These are phyloP conservation scores for Anthostomella pinea DNA, from an alignment of 2,329 filamentous ascomycete genomes.

Conservation along the genomic window DNA sequence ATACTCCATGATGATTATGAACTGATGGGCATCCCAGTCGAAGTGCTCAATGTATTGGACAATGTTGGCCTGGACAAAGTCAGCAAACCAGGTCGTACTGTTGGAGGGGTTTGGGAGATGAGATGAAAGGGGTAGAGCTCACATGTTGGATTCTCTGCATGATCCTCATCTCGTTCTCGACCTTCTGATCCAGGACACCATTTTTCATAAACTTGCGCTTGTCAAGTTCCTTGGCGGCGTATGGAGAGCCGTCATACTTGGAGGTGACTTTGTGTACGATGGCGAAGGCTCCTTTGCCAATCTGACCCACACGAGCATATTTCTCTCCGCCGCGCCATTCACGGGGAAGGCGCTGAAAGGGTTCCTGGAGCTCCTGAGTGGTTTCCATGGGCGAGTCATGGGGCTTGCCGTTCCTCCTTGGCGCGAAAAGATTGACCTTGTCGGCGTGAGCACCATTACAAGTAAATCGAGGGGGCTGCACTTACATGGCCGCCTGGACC, in stretches of 20 bases:
- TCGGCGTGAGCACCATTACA: conserved; percentile 12
- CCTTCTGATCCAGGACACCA: conserved; percentile 81
- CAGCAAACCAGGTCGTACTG: conserved; percentile 15
- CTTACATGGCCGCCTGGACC: conserved; percentile 48
- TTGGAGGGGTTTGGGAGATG: no score
- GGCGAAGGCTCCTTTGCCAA: conserved; percentile 94
- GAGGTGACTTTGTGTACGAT: conserved; percentile 87
- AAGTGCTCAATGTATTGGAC: conserved; percentile 89
- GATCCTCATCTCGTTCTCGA: conserved; percentile 96
- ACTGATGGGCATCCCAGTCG: conserved; percentile 75
- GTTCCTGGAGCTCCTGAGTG: conserved; percentile 28
- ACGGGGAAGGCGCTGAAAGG: conserved; percentile 42
- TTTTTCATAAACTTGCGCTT: conserved; percentile 94
- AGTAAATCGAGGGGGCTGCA: conserved; percentile 1
- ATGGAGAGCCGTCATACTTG: conserved; percentile 78
- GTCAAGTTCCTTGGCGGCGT: conserved; percentile 91
- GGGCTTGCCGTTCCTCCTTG: conserved; percentile 11
- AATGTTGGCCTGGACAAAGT: conserved; percentile 66
- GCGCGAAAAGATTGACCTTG: conserved; percentile 31
- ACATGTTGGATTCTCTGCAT: conserved; percentile 85
- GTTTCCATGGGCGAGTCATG: conserved; percentile 10
- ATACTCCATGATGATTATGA: conserved; percentile 98
- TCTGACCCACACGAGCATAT: conserved; percentile 78
- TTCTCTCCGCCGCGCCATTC: conserved; percentile 81
- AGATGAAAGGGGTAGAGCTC: conserved; percentile 36